Evolutionary conservation across 2,329 filamentous ascomycete genomes (phyloP).

Genomic region (Trichoderma pleuroti): DNA sequence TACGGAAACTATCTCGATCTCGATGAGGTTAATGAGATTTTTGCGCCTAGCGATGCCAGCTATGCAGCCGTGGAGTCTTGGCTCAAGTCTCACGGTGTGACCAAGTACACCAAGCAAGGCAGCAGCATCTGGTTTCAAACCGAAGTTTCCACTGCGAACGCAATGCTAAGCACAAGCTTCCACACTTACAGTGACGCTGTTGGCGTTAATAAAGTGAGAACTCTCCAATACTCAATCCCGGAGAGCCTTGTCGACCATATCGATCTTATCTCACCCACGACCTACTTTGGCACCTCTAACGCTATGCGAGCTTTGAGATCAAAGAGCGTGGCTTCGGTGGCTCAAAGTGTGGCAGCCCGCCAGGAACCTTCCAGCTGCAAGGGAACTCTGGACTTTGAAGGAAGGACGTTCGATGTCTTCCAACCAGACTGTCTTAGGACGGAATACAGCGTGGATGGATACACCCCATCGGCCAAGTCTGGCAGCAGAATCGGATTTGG

Average conservation of each 20-base stretch:
- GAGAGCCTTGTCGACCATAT: constrained; percentile 19
- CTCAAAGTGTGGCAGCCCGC: neutral
- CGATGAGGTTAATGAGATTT: neutral
- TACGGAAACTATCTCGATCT: constrained; percentile 12
- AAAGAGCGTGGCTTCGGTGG: neutral
- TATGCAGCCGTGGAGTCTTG: constrained; percentile 1
- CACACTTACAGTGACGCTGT: neutral
- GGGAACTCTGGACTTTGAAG: neutral
- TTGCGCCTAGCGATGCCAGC: neutral
- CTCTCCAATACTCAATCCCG: constrained; percentile 22
- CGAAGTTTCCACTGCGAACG: constrained; percentile 2
- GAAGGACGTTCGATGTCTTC: neutral
- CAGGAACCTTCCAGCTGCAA: constrained; percentile 1
- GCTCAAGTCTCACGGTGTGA: constrained; percentile 6
- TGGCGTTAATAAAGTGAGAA: constrained; percentile 12
- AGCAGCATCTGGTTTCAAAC: neutral
- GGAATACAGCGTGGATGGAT: constrained; percentile 21
- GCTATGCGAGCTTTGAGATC: neutral
- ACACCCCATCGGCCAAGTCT: constrained; percentile 13
- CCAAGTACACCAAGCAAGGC: neutral
- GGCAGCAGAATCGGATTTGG: constrained; percentile 19
- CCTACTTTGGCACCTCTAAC: constrained; percentile 16
- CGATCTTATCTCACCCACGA: constrained; percentile 22
- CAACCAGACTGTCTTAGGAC: constrained; percentile 19
- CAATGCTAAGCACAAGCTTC: constrained; percentile 10